Conservation (phyloP, 2,329 filamentous ascomycete species). For the Fusarium pseudograminearum region DNA sequence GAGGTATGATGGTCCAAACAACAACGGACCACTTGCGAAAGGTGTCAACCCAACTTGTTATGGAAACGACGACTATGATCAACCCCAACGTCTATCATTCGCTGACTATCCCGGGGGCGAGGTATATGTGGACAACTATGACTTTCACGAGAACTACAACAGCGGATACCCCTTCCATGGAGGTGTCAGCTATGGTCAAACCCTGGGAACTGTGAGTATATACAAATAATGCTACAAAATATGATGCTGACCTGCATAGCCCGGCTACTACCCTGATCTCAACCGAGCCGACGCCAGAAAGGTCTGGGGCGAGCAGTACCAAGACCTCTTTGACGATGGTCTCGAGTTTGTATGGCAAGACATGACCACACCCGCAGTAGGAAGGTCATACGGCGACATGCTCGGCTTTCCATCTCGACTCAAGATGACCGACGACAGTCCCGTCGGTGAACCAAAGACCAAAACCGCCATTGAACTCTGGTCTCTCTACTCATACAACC, state of each 20-base stretch:
- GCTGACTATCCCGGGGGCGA: neutral
- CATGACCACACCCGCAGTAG: constrained; percentile 2
- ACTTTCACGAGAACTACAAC: neutral
- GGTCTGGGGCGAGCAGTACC: constrained; percentile 9
- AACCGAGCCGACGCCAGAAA: neutral
- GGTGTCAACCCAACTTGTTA: neutral
- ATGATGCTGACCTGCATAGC: neutral
- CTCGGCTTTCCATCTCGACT: constrained; percentile 2
- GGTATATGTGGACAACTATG: neutral
- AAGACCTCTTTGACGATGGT: constrained; percentile 4
- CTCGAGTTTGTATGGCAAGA: constrained; percentile 19
- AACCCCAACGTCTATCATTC: neutral
- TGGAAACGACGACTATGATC: neutral
- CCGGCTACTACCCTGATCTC: neutral
- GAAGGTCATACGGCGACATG: constrained; percentile 3
- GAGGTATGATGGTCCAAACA: neutral
- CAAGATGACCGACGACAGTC: constrained; percentile 5
- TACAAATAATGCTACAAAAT: fast-evolving
- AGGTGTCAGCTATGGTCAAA: constrained; percentile 1
- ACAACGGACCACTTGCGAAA: neutral
- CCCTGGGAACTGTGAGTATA: neutral
- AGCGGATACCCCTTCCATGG: constrained; percentile 6
- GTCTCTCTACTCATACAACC: constrained; percentile 7
- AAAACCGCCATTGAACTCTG: constrained; percentile 14
- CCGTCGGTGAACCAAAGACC: neutral